Evolutionary conservation across 352 stramenopile genomes (phyloP), one percentile per base, ranked within the genome.

Genomic region (Phytopythium sindhum): DNA sequence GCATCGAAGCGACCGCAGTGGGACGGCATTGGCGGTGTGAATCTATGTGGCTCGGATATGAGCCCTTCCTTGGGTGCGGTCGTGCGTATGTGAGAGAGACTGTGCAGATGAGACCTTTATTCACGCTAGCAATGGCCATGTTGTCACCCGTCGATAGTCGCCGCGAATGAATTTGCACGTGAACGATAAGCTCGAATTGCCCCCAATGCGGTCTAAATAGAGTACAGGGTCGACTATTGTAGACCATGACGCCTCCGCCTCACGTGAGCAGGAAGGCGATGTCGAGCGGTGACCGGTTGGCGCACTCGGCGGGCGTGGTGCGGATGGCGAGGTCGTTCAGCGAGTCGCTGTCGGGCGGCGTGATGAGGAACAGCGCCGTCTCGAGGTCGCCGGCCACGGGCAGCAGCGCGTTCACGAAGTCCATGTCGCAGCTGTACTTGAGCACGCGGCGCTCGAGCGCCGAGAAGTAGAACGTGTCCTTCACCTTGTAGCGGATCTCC

Each of bases 401-500:
- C 33, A 78, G 63, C 60, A 84, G 68, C 52, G 65, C 70, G 42
- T 56, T 52, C 12, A 74, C 67, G 39, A 80, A 80, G 64, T 75
- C 70, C 44, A 84, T 62, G 45, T 81, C 70, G 50, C 73, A 80
- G 51, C 66, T 64, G 57, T 80, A 84, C 64, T 81, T 79, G 62
- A 80, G 69, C 37, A 84, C 63, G 31, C 68, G 64, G 17, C 68
- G 64, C 12, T 77, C 74, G 53, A 37, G 50, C 11, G 69, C 67
- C 14, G 70, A 69, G 63, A 81, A 84, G 63, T 71, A 79, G 63
- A 81, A 84, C 28, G 70, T 80, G 63, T 81, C 70, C 26, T 67
- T 63, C 31, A 84, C 69, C 41, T 74, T 45, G 50, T 81, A 81
- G 60, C 69, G 69, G 44, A 84, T 71, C 29, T 84, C 65, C 37